Evolutionary conservation across 805 yeast genomes (phyloP).

Genomic region (Millerozyma miso): DNA sequence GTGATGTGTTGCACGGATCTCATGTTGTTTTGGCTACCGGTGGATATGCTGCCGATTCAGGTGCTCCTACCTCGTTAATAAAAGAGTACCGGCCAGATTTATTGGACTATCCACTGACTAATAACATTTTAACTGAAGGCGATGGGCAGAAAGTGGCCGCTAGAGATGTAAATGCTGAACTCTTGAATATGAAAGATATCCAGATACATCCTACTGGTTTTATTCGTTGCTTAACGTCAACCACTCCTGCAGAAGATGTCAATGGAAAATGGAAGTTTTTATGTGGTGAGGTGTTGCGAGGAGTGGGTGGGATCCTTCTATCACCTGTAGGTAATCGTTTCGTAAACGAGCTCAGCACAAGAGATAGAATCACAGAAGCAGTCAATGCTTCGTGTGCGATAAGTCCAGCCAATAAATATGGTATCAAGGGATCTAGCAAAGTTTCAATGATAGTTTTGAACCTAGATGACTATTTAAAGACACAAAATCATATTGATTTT

Average conservation of each 20-base stretch:
- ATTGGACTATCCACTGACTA: slow-evolving; percentile 48
- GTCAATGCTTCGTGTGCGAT: slow-evolving; percentile 26
- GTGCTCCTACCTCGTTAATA: slow-evolving; percentile 31
- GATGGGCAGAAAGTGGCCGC: slow-evolving; percentile 54
- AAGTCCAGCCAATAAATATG: slow-evolving; percentile 8
- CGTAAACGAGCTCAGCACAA: slow-evolving; percentile 49
- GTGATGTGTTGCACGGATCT: slow-evolving; percentile 9
- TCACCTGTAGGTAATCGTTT: slow-evolving; percentile 46
- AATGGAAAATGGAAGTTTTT: slow-evolving; percentile 46
- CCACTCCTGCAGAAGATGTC: slow-evolving; percentile 29
- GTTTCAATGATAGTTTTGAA: slow-evolving; percentile 32
- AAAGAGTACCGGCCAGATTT: slow-evolving; percentile 45
- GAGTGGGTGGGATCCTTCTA: slow-evolving; percentile 53
- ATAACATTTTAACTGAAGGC: slow-evolving; percentile 54
- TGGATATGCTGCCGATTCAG: slow-evolving; percentile 47
- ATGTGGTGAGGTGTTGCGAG: slow-evolving; percentile 59
- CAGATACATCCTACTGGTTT: slow-evolving; percentile 66
- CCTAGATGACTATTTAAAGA: slow-evolving; percentile 41
- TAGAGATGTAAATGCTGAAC: slow-evolving; percentile 40
- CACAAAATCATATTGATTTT: slow-evolving; percentile 48
- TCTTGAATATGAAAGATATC: slow-evolving; percentile 55
- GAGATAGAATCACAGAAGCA: slow-evolving; percentile 49
- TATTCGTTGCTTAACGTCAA: slow-evolving; percentile 22
- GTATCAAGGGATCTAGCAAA: slow-evolving; percentile 6
- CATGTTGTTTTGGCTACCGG: slow-evolving; percentile 55